phyloP scores from a whole-genome alignment of 257 asterid genomes.

The Solanum chiquidenum region DNA sequence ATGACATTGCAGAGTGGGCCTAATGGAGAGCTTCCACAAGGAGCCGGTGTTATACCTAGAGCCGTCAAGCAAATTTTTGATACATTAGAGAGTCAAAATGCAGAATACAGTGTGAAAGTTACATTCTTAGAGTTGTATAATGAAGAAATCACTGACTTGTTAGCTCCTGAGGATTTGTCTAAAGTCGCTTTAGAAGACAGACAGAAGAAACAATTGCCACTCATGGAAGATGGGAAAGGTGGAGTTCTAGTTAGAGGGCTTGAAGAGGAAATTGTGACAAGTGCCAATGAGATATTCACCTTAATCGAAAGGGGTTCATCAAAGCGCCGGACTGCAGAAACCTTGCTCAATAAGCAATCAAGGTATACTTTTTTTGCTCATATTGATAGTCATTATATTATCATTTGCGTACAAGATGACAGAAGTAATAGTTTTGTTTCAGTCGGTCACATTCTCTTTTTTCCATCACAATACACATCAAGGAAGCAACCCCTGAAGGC shows the following conservation, averaged over 20 bases:
- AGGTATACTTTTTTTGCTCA: slow-evolving; percentile 22
- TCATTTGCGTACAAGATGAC: neutral
- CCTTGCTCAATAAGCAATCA: slow-evolving; percentile 78
- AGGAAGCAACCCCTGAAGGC: slow-evolving; percentile 90
- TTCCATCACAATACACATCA: slow-evolving; percentile 81
- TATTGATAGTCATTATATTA: neutral
- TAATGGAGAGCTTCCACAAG: slow-evolving; percentile 70
- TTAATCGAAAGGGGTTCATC: slow-evolving; percentile 82
- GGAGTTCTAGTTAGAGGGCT: slow-evolving; percentile 89
- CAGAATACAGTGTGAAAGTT: slow-evolving; percentile 80
- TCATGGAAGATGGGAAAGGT: slow-evolving; percentile 92
- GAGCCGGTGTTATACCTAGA: slow-evolving; percentile 84
- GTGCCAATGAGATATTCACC: slow-evolving; percentile 67
- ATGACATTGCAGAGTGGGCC: slow-evolving; percentile 43
- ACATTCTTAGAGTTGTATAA: slow-evolving; percentile 81
- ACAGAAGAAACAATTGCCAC: slow-evolving; percentile 74
- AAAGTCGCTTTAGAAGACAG: slow-evolving; percentile 56
- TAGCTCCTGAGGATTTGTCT: slow-evolving; percentile 73
- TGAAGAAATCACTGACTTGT: slow-evolving; percentile 80
- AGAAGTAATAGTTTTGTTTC: slow-evolving; percentile 11
- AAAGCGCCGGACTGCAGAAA: slow-evolving; percentile 85
- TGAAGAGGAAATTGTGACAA: slow-evolving; percentile 80
- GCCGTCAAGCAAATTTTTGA: slow-evolving; percentile 81
- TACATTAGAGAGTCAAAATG: slow-evolving; percentile 72
- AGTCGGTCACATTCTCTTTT: slow-evolving; percentile 93